These are phyloP conservation scores for Fusarium tupiense DNA, from an alignment of 2,329 filamentous ascomycete species.

Conservation along the genomic window DNA sequence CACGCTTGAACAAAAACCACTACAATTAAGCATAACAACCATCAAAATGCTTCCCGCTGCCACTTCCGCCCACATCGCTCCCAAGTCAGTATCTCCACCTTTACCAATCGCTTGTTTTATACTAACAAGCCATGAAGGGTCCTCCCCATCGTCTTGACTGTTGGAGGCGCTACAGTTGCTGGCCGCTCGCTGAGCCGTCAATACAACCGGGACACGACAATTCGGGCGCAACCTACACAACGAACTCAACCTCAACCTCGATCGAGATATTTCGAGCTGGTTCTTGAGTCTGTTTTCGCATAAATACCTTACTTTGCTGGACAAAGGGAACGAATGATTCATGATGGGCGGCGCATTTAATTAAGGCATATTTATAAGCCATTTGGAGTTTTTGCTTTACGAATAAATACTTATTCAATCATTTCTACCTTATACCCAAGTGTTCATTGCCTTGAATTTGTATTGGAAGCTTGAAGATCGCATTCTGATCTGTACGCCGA, in stretches of 20 bases:
- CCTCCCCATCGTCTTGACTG: conserved; percentile 34
- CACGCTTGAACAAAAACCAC: not conserved
- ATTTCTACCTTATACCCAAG: rapidly evolving
- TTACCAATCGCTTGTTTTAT: not conserved
- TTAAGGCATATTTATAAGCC: not conserved
- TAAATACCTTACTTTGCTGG: conserved; percentile 4
- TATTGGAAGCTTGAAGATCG: not conserved
- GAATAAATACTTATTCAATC: not conserved
- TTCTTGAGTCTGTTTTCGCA: conserved; percentile 39
- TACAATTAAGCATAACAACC: not conserved
- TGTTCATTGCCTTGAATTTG: rapidly evolving
- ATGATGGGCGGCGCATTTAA: conserved; percentile 3
- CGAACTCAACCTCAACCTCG: conserved; percentile 5
- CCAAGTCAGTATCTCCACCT: conserved; percentile 21
- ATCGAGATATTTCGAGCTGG: conserved; percentile 27
- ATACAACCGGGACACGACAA: conserved; percentile 20
- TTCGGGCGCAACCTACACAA: not conserved
- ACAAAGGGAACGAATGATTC: not conserved
- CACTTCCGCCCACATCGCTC: conserved; percentile 6
- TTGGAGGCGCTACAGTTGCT: conserved; percentile 36
- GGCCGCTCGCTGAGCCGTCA: conserved; percentile 27
- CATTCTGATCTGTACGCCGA: not conserved
- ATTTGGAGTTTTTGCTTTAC: not conserved
- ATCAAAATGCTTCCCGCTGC: conserved; percentile 34
- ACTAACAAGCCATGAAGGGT: conserved; percentile 19